phyloP scores from a whole-genome alignment of 192 early-diverging fungal genomes.

The Coemansia sp. region DNA sequence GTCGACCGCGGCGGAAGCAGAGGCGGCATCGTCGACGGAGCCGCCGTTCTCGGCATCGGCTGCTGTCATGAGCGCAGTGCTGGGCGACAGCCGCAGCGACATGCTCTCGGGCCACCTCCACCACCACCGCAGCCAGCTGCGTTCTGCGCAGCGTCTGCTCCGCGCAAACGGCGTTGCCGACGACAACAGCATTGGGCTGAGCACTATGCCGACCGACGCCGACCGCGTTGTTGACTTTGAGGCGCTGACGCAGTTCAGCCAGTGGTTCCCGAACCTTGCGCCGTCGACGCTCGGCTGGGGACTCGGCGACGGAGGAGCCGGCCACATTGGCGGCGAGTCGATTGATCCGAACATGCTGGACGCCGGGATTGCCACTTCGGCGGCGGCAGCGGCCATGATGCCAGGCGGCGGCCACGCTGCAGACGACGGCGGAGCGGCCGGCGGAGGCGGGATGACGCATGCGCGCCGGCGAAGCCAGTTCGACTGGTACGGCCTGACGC shows the following conservation, averaged over 20 bases:
- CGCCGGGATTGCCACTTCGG: constrained; percentile 22
- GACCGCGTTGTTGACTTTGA: constrained; percentile 39
- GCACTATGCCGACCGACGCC: constrained; percentile 25
- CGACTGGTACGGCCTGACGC: constrained; percentile 55
- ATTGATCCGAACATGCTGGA: constrained; percentile 56
- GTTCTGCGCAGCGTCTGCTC: constrained; percentile 47
- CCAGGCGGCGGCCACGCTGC: constrained; percentile 1
- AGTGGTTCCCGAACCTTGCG: constrained; percentile 51
- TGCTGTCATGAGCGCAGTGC: not conserved
- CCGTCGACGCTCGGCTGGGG: constrained; percentile 29
- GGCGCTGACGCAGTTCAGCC: constrained; percentile 41
- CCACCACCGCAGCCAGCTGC: constrained; percentile 39
- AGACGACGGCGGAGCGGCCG: not conserved
- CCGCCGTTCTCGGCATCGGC: constrained; percentile 4
- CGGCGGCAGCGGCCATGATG: constrained; percentile 14
- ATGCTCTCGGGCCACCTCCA: constrained; percentile 4
- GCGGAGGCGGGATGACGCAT: constrained; percentile 23
- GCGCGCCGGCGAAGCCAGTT: constrained; percentile 50
- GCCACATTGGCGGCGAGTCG: constrained; percentile 33
- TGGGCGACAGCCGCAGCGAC: constrained; percentile 2
- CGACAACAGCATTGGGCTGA: constrained; percentile 53
- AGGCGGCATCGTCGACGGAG: not conserved
- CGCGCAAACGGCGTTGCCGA: constrained; percentile 49
- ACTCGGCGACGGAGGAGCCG: constrained; percentile 15
- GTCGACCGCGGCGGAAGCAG: not conserved